Evolutionary conservation across 2,329 filamentous ascomycete species (phyloP), one percentile per base, ranked within the genome.

Genomic region (Aureobasidium sp.): DNA sequence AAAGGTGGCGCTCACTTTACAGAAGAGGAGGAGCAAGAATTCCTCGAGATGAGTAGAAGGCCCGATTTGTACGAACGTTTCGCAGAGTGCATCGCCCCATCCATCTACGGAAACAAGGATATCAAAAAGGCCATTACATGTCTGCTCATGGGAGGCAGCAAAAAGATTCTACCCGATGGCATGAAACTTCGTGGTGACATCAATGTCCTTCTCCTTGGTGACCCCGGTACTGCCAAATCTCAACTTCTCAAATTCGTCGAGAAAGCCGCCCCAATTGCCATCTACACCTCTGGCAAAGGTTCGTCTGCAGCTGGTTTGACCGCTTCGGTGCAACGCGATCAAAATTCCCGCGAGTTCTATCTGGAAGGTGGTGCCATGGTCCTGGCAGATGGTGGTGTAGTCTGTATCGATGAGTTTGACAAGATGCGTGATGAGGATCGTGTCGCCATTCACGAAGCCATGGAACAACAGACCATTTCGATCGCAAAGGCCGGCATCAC

Each of bases 391-490:
- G 90, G 90, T 2, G 93, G 93, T 62, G 91, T 97, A 1, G 93
- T 97, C 8, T 97, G 93, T 70, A 98, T 98, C 62, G 93, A 98
- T 66, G 93, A 98, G 71, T 98, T 98, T 66, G 93, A 98, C 74
- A 98, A 98, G 77, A 98, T 98, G 93, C 81, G 93, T 58, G 93
- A 98, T 66, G 93, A 98, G 69, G 93, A 98, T 63, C 81, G 93
- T 62, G 93, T 97, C 6, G 93, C 93, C 2, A 98, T 98, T 60
- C 93, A 98, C 77, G 93, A 98, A 79, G 93, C 93, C 55, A 98
- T 98, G 93, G 93, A 98, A 68, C 93, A 98, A 73, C 93, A 98
- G 70, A 98, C 93, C 0, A 98, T 98, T 57, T 97, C 93, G 10
- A 97, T 98, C 62, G 93, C 93, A 59, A 97, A 98, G 73, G 93